A percentile compares a stretch with the other conserved stretches of the same genome.
Conservation (phyloP, 352 stramenopile species). For the Phytophthora pini region DNA sequence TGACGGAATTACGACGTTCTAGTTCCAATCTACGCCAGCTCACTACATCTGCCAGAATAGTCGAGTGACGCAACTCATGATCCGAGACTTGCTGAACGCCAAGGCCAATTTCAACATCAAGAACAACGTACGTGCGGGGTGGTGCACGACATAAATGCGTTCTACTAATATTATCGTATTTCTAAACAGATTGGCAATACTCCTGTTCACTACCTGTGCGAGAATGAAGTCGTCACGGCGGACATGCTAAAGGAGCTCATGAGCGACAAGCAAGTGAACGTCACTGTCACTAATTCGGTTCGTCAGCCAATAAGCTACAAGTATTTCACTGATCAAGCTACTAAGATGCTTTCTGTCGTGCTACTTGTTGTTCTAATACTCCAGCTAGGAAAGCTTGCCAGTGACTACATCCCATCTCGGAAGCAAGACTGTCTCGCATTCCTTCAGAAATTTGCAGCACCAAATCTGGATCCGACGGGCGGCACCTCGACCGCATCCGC, state of each 20-base stretch:
- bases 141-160: background rate
- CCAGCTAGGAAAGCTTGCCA: constrained; percentile 69
- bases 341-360: constrained; percentile 3
- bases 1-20: constrained; percentile 7
- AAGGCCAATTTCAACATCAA: constrained; percentile 74
- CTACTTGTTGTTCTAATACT: constrained; percentile 3
- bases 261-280: constrained; percentile 60
- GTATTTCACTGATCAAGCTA: background rate
- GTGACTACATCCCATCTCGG: constrained; percentile 59
- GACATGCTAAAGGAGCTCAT: constrained; percentile 71
- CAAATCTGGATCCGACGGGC: constrained; percentile 38
- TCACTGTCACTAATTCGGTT: constrained; percentile 74
- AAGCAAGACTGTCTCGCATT: constrained; percentile 71
- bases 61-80: constrained; percentile 44
- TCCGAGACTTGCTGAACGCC: constrained; percentile 57
- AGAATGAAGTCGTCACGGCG: constrained; percentile 66
- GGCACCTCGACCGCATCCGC: constrained; percentile 20
- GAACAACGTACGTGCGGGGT: constrained; percentile 63
- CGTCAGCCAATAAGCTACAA: background rate
- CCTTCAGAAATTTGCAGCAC: constrained; percentile 61
- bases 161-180: constrained; percentile 1
- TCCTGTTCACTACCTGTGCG: constrained; percentile 73
- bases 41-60: constrained; percentile 82
- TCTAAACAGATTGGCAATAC: constrained; percentile 76
- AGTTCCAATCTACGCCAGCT: constrained; percentile 80